Percentiles rank a stretch among this genome's conserved stretches.
Conservation (phyloP, 768 basidiomycete species). For the Lactifluus subvellereus region DNA sequence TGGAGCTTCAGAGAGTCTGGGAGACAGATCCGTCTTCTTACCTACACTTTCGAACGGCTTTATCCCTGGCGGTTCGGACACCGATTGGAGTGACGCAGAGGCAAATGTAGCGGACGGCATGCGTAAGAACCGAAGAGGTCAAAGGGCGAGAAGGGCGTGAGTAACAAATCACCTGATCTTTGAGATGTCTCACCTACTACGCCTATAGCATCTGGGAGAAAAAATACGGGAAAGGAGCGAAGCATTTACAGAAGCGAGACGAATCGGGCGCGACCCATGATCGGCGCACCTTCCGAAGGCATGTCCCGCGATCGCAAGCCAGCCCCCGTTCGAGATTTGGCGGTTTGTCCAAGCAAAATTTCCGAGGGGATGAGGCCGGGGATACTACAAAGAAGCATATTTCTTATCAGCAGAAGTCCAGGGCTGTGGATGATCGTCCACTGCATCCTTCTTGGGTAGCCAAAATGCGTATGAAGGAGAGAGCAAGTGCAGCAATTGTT, state of each 20-base stretch:
- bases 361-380: background rate
- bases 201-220: slow-evolving; percentile 89
- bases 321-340: background rate
- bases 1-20: slow-evolving; percentile 15
- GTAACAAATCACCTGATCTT: slow-evolving; percentile 32
- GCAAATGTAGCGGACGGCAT: slow-evolving; percentile 44
- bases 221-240: slow-evolving; percentile 86
- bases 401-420: slow-evolving; percentile 15
- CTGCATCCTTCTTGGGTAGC: slow-evolving; percentile 98
- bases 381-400: background rate
- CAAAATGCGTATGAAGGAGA: slow-evolving; percentile 74
- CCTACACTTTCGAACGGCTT: slow-evolving; percentile 88
- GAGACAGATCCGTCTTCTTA: slow-evolving; percentile 60
- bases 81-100: slow-evolving; percentile 68
- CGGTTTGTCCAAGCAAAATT: background rate
- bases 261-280: slow-evolving; percentile 4
- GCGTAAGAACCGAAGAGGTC: slow-evolving; percentile 80
- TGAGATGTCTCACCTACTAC: background rate
- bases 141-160: slow-evolving; percentile 90
- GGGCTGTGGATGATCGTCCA: slow-evolving; percentile 34
- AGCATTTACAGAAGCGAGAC: slow-evolving; percentile 71
- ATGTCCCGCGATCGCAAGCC: background rate
- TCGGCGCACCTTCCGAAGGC: background rate
- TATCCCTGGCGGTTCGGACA: slow-evolving; percentile 69
- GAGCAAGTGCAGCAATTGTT: slow-evolving; percentile 52